Base-by-base conservation (phyloP, 208 protist genomes). In the Tritrichomonas foetus region DNA sequence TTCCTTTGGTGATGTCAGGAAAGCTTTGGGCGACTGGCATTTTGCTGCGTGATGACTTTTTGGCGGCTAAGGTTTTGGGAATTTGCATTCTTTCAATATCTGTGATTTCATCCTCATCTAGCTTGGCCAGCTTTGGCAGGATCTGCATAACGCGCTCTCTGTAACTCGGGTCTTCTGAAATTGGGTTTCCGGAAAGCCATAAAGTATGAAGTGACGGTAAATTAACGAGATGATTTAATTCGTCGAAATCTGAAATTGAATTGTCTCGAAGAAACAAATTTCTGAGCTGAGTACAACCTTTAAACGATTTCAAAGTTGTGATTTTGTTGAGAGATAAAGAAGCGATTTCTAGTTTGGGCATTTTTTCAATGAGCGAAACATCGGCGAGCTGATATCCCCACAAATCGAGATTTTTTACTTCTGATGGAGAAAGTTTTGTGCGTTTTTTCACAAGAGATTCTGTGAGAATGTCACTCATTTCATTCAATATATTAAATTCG, bases 191-290 rank as follows among this genome's bases (percentile, higher is more conserved):
- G 11, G 41, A 47, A 20, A 89, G 36, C 78, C 78, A 89, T 14
- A 89, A 30, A 39, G 78, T 89, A 22, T 36, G 78, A 14, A 89
- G 30, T 39, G 33, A 33, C 41, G 33, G 33, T 39, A 89, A 57
- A 39, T 89, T 57, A 9, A 39, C 16, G 1, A 89, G 47, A 89
- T 89, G 57, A 14, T 14, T 49, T 33, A 89, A 53, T 61, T 89
- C 78, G 9, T 53, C 20, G 11, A 89, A 89, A 89, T 53, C 41
- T 44, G 41, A 53, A 27, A 89, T 89, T 57, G 30, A 39, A 50
- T 89, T 89, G 9, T 89, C 57, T 39, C 78, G 53, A 57, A 89
- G 57, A 57, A 89, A 89, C 11, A 89, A 30, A 11, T 89, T 47
- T 57, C 78, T 25, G 5, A 89, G 78, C 39, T 89, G 53, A 39